Evolutionary conservation across 1,284 basidiomycete genomes (phyloP).

Genomic region (Sporisorium graminicola): DNA sequence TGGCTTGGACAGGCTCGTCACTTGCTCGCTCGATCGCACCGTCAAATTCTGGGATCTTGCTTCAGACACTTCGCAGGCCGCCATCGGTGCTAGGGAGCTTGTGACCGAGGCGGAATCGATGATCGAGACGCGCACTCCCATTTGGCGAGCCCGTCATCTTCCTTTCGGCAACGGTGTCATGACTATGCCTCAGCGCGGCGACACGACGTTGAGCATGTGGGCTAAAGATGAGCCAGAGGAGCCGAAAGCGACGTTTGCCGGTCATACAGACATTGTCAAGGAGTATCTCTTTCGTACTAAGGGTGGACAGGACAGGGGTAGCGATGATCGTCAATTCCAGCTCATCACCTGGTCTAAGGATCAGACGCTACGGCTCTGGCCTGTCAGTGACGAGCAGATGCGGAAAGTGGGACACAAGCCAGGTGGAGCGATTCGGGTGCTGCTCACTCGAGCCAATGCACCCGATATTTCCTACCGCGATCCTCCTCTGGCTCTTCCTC

Average conservation of each 20-base stretch:
- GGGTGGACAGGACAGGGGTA: conserved; percentile 71
- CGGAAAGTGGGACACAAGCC: conserved; percentile 72
- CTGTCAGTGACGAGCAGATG: conserved; percentile 78
- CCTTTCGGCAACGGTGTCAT: conserved; percentile 93
- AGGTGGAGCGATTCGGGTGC: conserved; percentile 73
- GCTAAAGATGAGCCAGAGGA: conserved; percentile 72
- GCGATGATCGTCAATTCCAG: conserved; percentile 67
- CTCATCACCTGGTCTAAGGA: conserved; percentile 98
- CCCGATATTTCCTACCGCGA: conserved; percentile 59
- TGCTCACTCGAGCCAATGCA: conserved; percentile 71
- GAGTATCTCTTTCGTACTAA: conserved; percentile 94
- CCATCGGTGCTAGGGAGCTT: conserved; percentile 58
- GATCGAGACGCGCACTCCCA: conserved; percentile 85
- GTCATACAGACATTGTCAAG: conserved; percentile 92
- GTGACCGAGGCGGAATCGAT: conserved; percentile 69
- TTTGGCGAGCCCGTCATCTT: conserved; percentile 91
- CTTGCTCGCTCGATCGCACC: conserved; percentile 67
- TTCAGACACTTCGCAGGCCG: conserved; percentile 51
- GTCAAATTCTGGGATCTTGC: conserved; percentile 68
- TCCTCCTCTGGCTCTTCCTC: conserved; percentile 32
- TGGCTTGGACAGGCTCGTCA: conserved; percentile 65
- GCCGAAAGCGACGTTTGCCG: conserved; percentile 84
- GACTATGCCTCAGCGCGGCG: conserved; percentile 89
- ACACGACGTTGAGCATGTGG: conserved; percentile 88
- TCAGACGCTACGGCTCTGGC: conserved; percentile 91